These are phyloP conservation scores for Rhodosporidiobolus sp. DNA, from an alignment of 768 basidiomycete species.

Conservation along the genomic window DNA sequence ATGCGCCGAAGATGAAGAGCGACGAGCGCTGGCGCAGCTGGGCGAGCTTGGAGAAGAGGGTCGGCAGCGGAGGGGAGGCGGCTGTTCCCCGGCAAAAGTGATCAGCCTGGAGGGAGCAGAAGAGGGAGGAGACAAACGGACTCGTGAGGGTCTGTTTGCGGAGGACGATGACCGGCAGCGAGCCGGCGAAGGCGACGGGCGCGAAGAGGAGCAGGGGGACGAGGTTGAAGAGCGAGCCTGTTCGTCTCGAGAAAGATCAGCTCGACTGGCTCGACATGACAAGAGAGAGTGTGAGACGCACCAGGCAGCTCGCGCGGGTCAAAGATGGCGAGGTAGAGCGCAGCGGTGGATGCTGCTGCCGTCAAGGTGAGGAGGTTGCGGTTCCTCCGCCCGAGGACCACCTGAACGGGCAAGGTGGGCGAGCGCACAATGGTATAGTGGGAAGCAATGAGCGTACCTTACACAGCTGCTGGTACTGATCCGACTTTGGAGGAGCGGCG, in stretches of 20 bases:
- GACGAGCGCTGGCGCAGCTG: slow-evolving; percentile 7
- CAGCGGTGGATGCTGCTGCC: neutral
- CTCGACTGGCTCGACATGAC: neutral
- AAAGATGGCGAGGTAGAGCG: slow-evolving; percentile 19
- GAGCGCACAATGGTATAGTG: too few species aligned
- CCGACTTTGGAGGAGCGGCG: neutral
- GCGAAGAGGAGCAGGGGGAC: slow-evolving; percentile 17
- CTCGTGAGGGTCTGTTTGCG: slow-evolving; percentile 35
- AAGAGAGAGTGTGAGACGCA: neutral
- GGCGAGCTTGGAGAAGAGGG: slow-evolving; percentile 16
- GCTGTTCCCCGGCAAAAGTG: neutral
- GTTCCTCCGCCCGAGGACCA: slow-evolving; percentile 22
- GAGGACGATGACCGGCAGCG: slow-evolving; percentile 30
- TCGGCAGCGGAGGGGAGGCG: slow-evolving; percentile 15
- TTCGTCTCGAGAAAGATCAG: neutral
- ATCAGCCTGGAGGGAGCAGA: neutral
- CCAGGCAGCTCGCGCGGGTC: slow-evolving; percentile 24
- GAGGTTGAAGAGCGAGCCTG: slow-evolving; percentile 36
- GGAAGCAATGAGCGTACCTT: slow-evolving; percentile 4
- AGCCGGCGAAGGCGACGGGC: slow-evolving; percentile 22
- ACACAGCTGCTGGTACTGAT: slow-evolving; percentile 7
- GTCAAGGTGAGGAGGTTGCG: slow-evolving; percentile 25
- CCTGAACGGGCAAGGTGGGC: neutral
- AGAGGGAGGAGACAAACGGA: neutral
- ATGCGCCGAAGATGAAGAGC: slow-evolving; percentile 8